Base-by-base conservation (phyloP, 495 filamentous ascomycete species). In the Aspergillus sclerotioniger region DNA sequence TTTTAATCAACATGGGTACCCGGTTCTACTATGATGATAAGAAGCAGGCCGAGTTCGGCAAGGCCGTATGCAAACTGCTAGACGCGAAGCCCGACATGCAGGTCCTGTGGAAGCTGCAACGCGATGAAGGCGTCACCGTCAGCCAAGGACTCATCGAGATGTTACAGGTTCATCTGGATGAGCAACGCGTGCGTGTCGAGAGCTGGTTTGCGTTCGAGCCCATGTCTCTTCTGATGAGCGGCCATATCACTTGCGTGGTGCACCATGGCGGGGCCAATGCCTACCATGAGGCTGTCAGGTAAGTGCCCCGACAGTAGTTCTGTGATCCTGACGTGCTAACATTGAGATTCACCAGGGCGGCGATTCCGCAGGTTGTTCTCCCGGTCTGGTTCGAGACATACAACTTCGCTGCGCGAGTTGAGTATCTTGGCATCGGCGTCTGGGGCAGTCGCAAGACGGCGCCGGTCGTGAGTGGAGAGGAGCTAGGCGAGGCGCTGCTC, bases 191-290 rank as follows among this genome's bases (percentile, higher is more conserved):
- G 7, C 58, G 59, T 19, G 62, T 76, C 10, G 66, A 68, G 8
- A 47, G 59, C 6, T 78, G 75, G 76, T 55, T 80, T 2, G 62
- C 68, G 6, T 64, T 70, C 0, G 75, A 79, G 31, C 72, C 74
- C 1, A 64, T 65, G 15, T 63, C 68, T 1, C 62, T 79, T 47
- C 54, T 80, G 56, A 55, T 66, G 50, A 67, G 64, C n/a, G 69
- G 67, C 1, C 59, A 59, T n/a, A 57, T 80, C 4, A 52, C 67
- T 0, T 76, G 72, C 37, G 68, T 71, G 33, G 71, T 80, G 3
- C 75, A 79, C 54, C 77, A 79, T 44, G 76, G 76, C 6, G 77
- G 75, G 8, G 65, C 74, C 9, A 79, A 77, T 50, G 76, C 76
- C 3, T 79, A 73, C 29, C 57, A 74, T 35, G 76, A 78, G 57